phyloP scores from a whole-genome alignment of 805 yeast genomes.

The Starmerella tilneyi region DNA sequence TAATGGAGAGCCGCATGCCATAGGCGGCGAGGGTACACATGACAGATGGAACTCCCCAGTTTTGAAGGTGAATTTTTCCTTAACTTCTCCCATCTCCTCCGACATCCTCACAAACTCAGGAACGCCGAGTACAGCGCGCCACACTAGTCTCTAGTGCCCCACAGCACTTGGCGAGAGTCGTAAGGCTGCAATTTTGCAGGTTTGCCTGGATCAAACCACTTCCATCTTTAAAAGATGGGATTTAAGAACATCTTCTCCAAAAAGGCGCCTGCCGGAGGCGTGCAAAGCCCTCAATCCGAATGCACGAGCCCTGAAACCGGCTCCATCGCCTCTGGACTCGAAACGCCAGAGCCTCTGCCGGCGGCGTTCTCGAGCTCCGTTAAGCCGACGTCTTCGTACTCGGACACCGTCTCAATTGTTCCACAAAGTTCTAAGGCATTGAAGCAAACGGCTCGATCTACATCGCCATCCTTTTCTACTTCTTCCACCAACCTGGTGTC shows the following conservation, averaged over 20 bases:
- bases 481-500: not conserved
- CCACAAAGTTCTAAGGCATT: not conserved
- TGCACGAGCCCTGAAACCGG: not conserved
- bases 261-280: conserved; percentile 3
- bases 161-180: conserved; percentile 19
- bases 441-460: not conserved
- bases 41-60: not conserved
- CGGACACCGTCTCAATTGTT: not conserved
- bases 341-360: not conserved
- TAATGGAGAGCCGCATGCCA: conserved; percentile 6
- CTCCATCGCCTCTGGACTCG: not conserved
- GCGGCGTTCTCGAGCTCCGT: not conserved
- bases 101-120: not conserved
- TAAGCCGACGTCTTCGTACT: not conserved
- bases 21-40: not conserved
- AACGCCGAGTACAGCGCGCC: conserved; percentile 10
- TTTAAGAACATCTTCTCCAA: conserved; percentile 16
- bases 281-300: not conserved
- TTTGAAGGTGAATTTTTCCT: conserved; percentile 6
- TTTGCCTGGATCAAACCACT: not conserved
- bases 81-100: not conserved
- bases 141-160: not conserved
- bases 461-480: not conserved
- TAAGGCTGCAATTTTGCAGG: conserved; percentile 5
- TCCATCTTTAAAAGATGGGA: conserved; percentile 12